Evolutionary conservation across 2,329 filamentous ascomycete species (phyloP).

Genomic region (Dissoconium aciculare): DNA sequence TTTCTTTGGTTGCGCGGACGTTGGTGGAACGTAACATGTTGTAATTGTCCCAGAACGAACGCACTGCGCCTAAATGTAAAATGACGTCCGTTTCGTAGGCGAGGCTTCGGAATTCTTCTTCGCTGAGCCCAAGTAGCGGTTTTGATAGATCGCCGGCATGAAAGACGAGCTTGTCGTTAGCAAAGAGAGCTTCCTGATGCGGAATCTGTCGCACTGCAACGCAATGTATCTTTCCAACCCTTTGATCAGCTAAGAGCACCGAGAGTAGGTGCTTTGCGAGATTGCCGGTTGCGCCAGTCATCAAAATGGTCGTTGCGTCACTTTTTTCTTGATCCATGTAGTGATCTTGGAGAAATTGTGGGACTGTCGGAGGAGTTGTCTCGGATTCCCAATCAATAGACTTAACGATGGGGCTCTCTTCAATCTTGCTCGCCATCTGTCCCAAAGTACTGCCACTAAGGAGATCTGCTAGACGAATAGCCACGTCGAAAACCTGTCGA

Average conservation of each 20-base stretch:
- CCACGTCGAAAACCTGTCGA: slow-evolving; percentile 8
- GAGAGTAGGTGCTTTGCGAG: slow-evolving; percentile 28
- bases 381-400: slow-evolving; percentile 30
- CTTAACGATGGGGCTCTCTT: slow-evolving; percentile 1
- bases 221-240: slow-evolving; percentile 30
- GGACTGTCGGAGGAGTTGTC: slow-evolving; percentile 13
- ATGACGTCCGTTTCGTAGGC: slow-evolving; percentile 22
- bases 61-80: slow-evolving; percentile 9
- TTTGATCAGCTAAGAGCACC: slow-evolving; percentile 21
- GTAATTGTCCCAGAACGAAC: slow-evolving; percentile 9
- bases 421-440: background rate
- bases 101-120: slow-evolving; percentile 20
- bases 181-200: slow-evolving; percentile 21
- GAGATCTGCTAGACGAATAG: background rate
- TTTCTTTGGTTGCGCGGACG: slow-evolving; percentile 10
- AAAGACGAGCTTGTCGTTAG: slow-evolving; percentile 8
- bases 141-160: slow-evolving; percentile 4
- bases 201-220: slow-evolving; percentile 12
- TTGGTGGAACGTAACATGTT: slow-evolving; percentile 16
- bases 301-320: slow-evolving; percentile 11
- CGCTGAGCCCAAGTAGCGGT: slow-evolving; percentile 15
- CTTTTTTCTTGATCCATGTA: background rate
- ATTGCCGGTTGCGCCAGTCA: slow-evolving; percentile 31
- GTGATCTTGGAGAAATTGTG: background rate
- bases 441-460: background rate